Percentiles rank a stretch among this genome's conserved stretches.
These are phyloP conservation scores for Erucastrum elatum DNA, from an alignment of 345 rosid genomes.

Conservation along the genomic window DNA sequence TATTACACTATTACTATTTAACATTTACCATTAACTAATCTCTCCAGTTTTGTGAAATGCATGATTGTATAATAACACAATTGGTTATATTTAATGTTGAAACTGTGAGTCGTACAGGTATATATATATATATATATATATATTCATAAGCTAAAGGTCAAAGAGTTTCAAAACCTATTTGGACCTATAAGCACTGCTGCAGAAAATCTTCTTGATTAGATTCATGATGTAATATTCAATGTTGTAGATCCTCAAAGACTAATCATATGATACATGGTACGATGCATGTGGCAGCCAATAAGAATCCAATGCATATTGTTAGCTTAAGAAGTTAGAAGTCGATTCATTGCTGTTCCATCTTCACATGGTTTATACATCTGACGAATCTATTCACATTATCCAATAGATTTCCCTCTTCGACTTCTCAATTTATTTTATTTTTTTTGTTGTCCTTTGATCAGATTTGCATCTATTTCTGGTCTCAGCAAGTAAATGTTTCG, in stretches of 20 bases:
- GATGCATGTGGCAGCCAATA: constrained; percentile 36
- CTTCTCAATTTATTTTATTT: not conserved
- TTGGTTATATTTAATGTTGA: too few relatives aligned
- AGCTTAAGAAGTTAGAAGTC: constrained; percentile 5
- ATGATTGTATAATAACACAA: not conserved
- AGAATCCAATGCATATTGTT: constrained; percentile 27
- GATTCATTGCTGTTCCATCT: constrained; percentile 31
- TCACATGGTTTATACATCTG: constrained; percentile 36
- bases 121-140: too few relatives aligned
- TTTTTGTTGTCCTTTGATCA: not conserved
- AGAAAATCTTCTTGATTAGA: constrained; percentile 13
- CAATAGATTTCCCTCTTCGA: constrained; percentile 26
- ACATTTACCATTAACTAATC: not conserved
- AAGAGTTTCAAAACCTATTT: constrained; percentile 28
- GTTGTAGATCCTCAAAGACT: constrained; percentile 12
- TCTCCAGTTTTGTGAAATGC: not conserved
- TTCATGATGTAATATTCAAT: not conserved
- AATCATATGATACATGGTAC: constrained; percentile 7
- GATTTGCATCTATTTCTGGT: constrained; percentile 12
- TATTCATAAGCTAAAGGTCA: constrained; percentile 4
- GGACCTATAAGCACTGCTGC: constrained; percentile 17
- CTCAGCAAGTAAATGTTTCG: not conserved
- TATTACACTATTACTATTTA: too few relatives aligned
- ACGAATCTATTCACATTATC: constrained; percentile 39
- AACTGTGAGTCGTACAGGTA: not conserved